Percentiles rank a stretch among this genome's conserved stretches.
Conservation (phyloP, 441 rosid species). For the Rhodomyrtus psidioides region DNA sequence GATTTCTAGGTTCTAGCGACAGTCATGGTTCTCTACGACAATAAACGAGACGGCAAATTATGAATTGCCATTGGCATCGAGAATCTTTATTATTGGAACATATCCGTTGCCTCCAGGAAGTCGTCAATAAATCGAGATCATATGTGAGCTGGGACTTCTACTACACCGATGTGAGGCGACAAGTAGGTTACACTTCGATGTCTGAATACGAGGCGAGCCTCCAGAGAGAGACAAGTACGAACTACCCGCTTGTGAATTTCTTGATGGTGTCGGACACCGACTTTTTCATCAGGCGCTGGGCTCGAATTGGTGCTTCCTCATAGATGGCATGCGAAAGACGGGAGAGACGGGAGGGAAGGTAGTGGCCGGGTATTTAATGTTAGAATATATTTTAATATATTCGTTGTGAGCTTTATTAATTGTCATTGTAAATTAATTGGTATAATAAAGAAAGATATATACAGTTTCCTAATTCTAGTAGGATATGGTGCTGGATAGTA, state of each 20-base stretch:
- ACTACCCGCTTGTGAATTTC: constrained; percentile 88
- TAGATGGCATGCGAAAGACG: constrained; percentile 94
- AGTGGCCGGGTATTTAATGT: constrained; percentile 89
- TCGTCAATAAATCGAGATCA: constrained; percentile 43
- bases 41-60: too few species aligned
- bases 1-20: neutral
- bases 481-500: too few species aligned
- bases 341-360: constrained; percentile 93
- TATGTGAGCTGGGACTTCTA: constrained; percentile 59
- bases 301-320: constrained; percentile 92
- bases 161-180: constrained; percentile 71
- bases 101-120: constrained; percentile 26
- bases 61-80: too few species aligned
- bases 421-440: too few species aligned
- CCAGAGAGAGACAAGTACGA: constrained; percentile 79
- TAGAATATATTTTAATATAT: too few species aligned
- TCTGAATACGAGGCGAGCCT: constrained; percentile 76
- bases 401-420: too few species aligned
- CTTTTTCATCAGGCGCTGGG: constrained; percentile 87
- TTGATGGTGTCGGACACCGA: constrained; percentile 84
- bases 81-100: too few species aligned
- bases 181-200: constrained; percentile 71
- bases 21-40: neutral
- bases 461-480: too few species aligned
- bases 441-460: too few species aligned